Percentiles rank a stretch among this genome's conserved stretches.
Evolutionary conservation across 2,329 filamentous ascomycete genomes (phyloP).

Genomic region (Aspergillus flavus): DNA sequence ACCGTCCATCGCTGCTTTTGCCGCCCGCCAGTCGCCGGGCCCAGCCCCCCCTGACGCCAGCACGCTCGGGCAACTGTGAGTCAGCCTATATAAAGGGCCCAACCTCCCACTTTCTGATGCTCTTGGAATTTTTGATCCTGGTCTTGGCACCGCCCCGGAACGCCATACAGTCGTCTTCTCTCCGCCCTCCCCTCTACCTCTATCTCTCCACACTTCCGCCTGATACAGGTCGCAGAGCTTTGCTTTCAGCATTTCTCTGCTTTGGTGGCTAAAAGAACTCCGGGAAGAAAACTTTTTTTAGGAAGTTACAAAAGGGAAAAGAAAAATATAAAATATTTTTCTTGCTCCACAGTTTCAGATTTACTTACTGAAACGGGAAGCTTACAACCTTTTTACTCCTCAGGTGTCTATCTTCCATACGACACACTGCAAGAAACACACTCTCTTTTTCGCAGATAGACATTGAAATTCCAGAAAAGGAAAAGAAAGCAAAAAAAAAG

Average conservation of each 20-base stretch:
- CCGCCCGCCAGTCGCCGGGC: slow-evolving; percentile 33
- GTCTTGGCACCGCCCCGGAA: slow-evolving; percentile 45
- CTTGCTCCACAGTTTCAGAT: slow-evolving; percentile 20
- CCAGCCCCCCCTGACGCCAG: slow-evolving; percentile 40
- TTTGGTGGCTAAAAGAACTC: slow-evolving; percentile 16
- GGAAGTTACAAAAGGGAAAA: slow-evolving; percentile 18
- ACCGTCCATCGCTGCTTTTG: slow-evolving; percentile 38
- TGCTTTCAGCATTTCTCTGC: slow-evolving; percentile 21
- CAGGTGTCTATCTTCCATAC: slow-evolving; percentile 26
- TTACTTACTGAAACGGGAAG: slow-evolving; percentile 28
- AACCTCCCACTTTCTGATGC: slow-evolving; percentile 38
- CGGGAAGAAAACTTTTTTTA: slow-evolving; percentile 24
- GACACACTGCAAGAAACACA: slow-evolving; percentile 5
- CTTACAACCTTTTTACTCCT: slow-evolving; percentile 18
- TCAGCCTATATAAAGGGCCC: slow-evolving; percentile 46
- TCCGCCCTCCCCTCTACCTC: slow-evolving; percentile 28
- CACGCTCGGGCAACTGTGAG: slow-evolving; percentile 29
- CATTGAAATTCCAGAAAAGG: slow-evolving; percentile 22
- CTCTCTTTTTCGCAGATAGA: slow-evolving; percentile 33
- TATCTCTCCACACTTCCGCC: slow-evolving; percentile 21
- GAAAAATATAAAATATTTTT: slow-evolving; percentile 9
- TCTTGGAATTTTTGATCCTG: slow-evolving; percentile 37
- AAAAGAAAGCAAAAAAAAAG: slow-evolving; percentile 23
- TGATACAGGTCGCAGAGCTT: slow-evolving; percentile 20
- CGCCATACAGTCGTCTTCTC: slow-evolving; percentile 33